Conservation (phyloP, 352 stramenopile genomes). For the Phytophthora boehmeriae region DNA sequence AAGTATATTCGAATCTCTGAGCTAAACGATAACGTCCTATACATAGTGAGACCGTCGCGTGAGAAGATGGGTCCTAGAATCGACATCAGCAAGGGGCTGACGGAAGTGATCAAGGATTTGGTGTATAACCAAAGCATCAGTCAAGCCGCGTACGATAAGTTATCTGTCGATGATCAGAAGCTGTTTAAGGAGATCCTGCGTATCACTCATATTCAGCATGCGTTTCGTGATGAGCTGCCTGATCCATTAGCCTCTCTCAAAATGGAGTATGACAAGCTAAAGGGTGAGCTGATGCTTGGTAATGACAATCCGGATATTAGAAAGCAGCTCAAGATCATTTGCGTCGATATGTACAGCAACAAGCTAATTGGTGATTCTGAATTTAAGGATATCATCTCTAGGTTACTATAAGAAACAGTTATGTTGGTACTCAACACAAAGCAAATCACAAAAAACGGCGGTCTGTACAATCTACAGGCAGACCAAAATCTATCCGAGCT, state of each 20-base stretch:
- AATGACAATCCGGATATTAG: slow-evolving; percentile 17
- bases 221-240: slow-evolving; percentile 13
- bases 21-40: slow-evolving; percentile 7
- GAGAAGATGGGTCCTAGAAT: slow-evolving; percentile 9
- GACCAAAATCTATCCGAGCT: slow-evolving; percentile 17
- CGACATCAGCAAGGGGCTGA: slow-evolving; percentile 14
- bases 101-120: slow-evolving; percentile 13
- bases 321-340: slow-evolving; percentile 11
- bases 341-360: slow-evolving; percentile 16
- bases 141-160: slow-evolving; percentile 14
- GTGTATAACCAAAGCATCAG: slow-evolving; percentile 8
- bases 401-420: slow-evolving; percentile 3
- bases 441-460: slow-evolving; percentile 4
- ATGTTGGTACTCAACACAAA: slow-evolving; percentile 5
- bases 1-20: slow-evolving; percentile 27
- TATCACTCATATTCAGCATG: slow-evolving; percentile 14
- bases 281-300: slow-evolving; percentile 8
- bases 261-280: slow-evolving; percentile 19
- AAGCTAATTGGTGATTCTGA: slow-evolving; percentile 9
- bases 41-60: slow-evolving; percentile 11
- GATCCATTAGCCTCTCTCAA: slow-evolving; percentile 4
- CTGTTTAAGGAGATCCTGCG: slow-evolving; percentile 18
- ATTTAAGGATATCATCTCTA: slow-evolving; percentile 20
- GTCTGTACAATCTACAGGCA: slow-evolving; percentile 7
- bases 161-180: slow-evolving; percentile 9